Evolutionary conservation across 768 basidiomycete species (phyloP), one percentile per base, ranked within the genome.

Genomic region (Panaeolus papilionaceus): DNA sequence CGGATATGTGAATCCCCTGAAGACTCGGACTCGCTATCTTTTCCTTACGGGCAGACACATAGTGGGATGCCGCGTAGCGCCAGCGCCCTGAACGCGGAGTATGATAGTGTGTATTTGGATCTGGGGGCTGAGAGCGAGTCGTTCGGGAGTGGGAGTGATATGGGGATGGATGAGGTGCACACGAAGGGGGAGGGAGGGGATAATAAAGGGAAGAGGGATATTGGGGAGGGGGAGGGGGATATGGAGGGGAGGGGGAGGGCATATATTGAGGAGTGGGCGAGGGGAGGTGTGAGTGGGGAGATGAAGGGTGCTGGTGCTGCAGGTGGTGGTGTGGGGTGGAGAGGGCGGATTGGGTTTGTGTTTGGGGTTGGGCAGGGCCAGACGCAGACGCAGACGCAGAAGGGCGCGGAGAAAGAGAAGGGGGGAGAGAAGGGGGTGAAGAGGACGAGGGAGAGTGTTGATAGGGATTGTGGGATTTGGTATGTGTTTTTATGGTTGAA

Each of bases 401-500:
- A 8, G 47, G 47, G 20, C 1, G n/a, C 9, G 47, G 7, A 23
- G 47, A 20, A 18, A 49, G n/a, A 45, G 44, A 45, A 11, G 16
- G 40, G 2, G 9, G 16, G 44, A 16, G 47, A 49, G 47, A 49
- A 49, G 42, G 63, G 67, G 5, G 38, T 54, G 66, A 68, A 51
- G 65, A 73, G 67, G 64, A 66, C 71, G 40, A 63, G 66, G 26
- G 42, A 44, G 42, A 44, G 42, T 44, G 68, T 73, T 4, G 77
- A 76, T 68, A 71, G 75, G 47, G 77, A 78, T 69, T 78, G 76
- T 68, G 77, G 76, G 20, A 78, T 78, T 10, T 78, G 78, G 75
- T 76, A 16, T 58, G 73, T 64, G n/a, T 65, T 12, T 18, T 23
- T 23, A 23, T 23, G 23, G 23, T 23, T 23, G 23, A 23, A 23